These are phyloP conservation scores for Echium plantagineum DNA, from an alignment of 257 asterid species.

Conservation along the genomic window DNA sequence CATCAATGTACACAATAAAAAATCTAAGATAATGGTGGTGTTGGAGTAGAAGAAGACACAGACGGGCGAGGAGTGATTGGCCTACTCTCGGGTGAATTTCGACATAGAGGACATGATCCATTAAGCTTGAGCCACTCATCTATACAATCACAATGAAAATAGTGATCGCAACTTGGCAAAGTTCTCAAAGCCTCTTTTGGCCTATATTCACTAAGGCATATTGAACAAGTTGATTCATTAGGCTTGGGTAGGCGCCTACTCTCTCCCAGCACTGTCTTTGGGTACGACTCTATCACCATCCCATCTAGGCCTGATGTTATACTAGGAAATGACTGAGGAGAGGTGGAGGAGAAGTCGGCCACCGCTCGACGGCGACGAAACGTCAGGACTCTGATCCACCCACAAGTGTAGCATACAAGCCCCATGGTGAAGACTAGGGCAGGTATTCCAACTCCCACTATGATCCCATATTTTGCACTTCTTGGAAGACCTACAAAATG, in stretches of 20 bases:
- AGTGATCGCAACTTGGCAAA: conserved; percentile 76
- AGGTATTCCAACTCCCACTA: conserved; percentile 64
- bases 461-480: conserved; percentile 55
- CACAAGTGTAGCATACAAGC: conserved; percentile 30
- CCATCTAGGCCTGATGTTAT: conserved; percentile 44
- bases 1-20: not conserved
- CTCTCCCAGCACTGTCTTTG: conserved; percentile 56
- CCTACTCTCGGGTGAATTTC: conserved; percentile 47
- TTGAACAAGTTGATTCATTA: conserved; percentile 47
- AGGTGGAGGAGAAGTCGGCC: conserved; percentile 19
- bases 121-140: conserved; percentile 88
- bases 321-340: conserved; percentile 15
- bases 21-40: conserved; percentile 14
- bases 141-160: conserved; percentile 53
- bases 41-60: conserved; percentile 20
- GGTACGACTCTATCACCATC: conserved; percentile 61
- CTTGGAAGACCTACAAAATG: conserved; percentile 46
- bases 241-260: conserved; percentile 55
- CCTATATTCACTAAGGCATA: conserved; percentile 60
- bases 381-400: conserved; percentile 18
- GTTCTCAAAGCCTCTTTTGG: conserved; percentile 56
- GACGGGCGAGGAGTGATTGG: conserved; percentile 37
- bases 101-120: conserved; percentile 69
- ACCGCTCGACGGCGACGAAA: conserved; percentile 9
- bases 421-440: conserved; percentile 51